These are phyloP conservation scores for Blepharisma undulans DNA, from an alignment of 169 alveolate species.

Conservation along the genomic window DNA sequence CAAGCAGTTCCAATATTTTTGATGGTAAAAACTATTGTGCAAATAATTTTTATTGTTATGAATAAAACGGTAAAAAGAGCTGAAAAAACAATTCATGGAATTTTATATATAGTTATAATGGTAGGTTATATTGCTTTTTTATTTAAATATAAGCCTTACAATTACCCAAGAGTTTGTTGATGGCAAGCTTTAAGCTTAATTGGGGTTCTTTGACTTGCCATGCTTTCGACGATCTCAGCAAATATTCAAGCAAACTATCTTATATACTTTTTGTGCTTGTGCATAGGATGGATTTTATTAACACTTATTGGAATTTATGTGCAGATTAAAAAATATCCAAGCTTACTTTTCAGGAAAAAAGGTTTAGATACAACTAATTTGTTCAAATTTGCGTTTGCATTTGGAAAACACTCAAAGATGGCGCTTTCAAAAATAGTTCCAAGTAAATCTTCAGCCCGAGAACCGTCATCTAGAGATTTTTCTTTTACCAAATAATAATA, in stretches of 20 bases:
- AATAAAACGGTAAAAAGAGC: conserved; percentile 11
- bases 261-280: background rate
- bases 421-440: background rate
- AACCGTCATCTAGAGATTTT: background rate
- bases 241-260: background rate
- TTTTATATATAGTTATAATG: background rate
- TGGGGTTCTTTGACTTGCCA: background rate
- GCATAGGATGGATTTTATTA: background rate
- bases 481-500: background rate
- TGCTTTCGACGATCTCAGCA: background rate
- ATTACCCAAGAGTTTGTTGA: background rate
- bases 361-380: background rate
- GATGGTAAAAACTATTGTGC: conserved; percentile 26
- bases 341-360: background rate
- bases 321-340: conserved; percentile 14
- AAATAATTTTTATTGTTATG: conserved; percentile 26
- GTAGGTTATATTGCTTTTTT: background rate
- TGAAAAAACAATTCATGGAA: background rate
- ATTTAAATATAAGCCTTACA: conserved; percentile 20
- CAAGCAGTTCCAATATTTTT: conserved; percentile 13
- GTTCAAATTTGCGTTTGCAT: background rate
- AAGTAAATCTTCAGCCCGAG: background rate
- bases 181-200: background rate
- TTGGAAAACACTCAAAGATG: background rate
- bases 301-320: background rate